Percentiles rank a stretch among this genome's conserved stretches.
Evolutionary conservation across 148 eudicot genomes (phyloP).

Genomic region (Vaccinium corymbosum): DNA sequence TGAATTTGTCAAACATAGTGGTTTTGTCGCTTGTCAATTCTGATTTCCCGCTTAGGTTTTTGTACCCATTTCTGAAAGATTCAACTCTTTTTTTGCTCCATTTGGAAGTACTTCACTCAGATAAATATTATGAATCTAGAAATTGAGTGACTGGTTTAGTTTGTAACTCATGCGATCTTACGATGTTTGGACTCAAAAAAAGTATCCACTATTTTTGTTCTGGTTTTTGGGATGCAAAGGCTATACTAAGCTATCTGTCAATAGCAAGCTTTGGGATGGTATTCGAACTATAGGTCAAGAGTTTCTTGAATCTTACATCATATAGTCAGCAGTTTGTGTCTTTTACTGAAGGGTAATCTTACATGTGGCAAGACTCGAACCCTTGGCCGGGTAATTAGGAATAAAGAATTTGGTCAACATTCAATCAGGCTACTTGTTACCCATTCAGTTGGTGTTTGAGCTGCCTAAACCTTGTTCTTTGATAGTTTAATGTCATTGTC

Average conservation of each 20-base stretch:
- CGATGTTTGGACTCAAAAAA: too few relatives aligned
- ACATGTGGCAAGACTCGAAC: background rate
- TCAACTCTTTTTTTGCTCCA: background rate
- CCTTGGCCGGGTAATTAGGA: background rate
- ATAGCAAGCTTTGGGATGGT: background rate
- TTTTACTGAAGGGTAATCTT: background rate
- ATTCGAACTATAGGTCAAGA: background rate
- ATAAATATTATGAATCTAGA: background rate
- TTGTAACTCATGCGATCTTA: background rate
- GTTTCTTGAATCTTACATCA: background rate
- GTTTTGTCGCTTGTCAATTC: slow-evolving; percentile 15
- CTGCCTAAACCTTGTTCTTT: background rate
- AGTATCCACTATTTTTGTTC: background rate
- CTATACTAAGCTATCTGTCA: background rate
- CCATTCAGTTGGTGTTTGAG: background rate
- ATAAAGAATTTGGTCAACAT: background rate
- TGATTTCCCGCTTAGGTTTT: background rate
- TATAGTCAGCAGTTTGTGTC: background rate
- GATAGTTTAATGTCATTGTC: background rate
- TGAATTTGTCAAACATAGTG: slow-evolving; percentile 13
- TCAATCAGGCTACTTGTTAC: background rate
- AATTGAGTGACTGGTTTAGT: background rate
- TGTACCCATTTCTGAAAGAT: background rate
- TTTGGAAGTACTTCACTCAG: background rate
- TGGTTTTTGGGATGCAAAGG: background rate